Base-by-base conservation (phyloP, 805 yeast species). In the Barnettozyma botsteinii region DNA sequence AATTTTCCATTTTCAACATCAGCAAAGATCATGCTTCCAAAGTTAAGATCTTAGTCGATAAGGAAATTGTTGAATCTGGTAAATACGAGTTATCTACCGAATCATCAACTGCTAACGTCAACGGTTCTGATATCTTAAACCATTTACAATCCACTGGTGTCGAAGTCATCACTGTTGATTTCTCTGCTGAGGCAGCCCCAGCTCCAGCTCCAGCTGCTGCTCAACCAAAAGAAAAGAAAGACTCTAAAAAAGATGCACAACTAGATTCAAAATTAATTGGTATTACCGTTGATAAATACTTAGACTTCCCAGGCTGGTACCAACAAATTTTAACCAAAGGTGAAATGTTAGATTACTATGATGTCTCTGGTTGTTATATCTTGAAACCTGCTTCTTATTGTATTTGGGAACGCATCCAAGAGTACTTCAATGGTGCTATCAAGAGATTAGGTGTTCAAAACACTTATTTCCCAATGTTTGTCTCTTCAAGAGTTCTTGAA, bases 381-480 rank as follows among this genome's bases (percentile, higher is more conserved):
- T 71, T 93, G 73, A 83, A 97, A 67, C 99, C 99, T 41, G 85
- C 89, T 53, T 89, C 98, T 9, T 93, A 87, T 65, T 69, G 81
- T 43, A 79, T 93, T 45, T 93, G 99, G 99, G 98, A 93, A 72
- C 68, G 72, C 46, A 91, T 93, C 59, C 98, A 89, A 69, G 70
- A 67, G 52, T 93, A 80, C 80, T 91, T 93, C 62, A 85, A 93
- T 66, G 66, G 53, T 20, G 69, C 72, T 52, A 93, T 93, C 68
- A 91, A 88, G 70, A 70, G 75, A 39, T 64, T 93, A 53, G 98
- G 97, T 50, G 98, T 94, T 45, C 79, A 81, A 57, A 93, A 93
- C 66, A 83, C 97, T 20, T 91, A 91, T 65, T 93, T 93, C 84
- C 99, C 99, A 49, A 86, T 93, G 97, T 93, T 93, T 60, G 98